Percentiles rank a stretch among this genome's conserved stretches.
phyloP scores from a whole-genome alignment of 2,329 filamentous ascomycete species.

The Aspergillus fijiensis region DNA sequence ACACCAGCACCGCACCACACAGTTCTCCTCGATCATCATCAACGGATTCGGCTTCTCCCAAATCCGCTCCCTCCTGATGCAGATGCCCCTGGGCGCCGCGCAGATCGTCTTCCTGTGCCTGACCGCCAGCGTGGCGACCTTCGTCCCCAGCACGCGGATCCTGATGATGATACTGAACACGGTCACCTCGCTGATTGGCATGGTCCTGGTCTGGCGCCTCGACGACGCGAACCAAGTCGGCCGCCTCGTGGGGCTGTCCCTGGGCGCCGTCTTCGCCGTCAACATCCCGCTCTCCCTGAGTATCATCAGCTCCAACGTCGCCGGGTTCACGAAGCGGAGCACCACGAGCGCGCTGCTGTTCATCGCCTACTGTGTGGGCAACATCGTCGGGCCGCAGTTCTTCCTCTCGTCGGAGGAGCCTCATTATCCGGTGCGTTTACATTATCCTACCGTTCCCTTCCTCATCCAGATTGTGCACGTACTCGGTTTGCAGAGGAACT shows the following conservation, averaged over 20 bases:
- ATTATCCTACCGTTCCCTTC: no score
- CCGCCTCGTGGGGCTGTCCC: constrained; percentile 30
- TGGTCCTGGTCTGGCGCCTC: constrained; percentile 35
- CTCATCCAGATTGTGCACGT: no score
- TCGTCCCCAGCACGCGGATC: constrained; percentile 29
- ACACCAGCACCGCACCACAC: background rate
- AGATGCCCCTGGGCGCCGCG: constrained; percentile 37
- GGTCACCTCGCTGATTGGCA: constrained; percentile 30
- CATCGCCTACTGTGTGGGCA: constrained; percentile 41
- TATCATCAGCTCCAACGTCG: constrained; percentile 37
- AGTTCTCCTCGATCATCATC: constrained; percentile 38
- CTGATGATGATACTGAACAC: constrained; percentile 37
- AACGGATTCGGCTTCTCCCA: constrained; percentile 41
- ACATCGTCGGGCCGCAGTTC: constrained; percentile 37
- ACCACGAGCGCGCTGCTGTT: constrained; percentile 49
- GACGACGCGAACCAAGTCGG: constrained; percentile 26
- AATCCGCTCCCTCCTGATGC: constrained; percentile 36
- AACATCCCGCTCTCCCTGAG: constrained; percentile 39
- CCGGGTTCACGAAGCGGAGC: constrained; percentile 39
- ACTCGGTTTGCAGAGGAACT: no score
- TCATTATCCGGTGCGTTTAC: constrained; percentile 27
- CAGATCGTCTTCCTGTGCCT: constrained; percentile 36
- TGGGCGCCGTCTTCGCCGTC: constrained; percentile 34
- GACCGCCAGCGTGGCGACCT: constrained; percentile 29
- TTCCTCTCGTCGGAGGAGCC: constrained; percentile 35